These are phyloP conservation scores for Microcyclospora pomicola DNA, from an alignment of 2,329 filamentous ascomycete genomes.

Conservation along the genomic window DNA sequence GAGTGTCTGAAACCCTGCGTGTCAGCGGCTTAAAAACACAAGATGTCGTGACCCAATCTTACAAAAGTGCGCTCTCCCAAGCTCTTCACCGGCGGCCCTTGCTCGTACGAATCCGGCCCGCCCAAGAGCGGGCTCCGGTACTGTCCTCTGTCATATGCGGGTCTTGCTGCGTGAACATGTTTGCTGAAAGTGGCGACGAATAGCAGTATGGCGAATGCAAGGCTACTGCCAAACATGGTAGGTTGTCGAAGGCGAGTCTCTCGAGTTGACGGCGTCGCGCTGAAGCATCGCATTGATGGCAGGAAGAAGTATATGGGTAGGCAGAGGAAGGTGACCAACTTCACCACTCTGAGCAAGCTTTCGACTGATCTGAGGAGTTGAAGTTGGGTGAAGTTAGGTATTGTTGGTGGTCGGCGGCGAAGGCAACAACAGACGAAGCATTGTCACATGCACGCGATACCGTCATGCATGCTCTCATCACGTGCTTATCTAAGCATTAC, in stretches of 20 bases:
- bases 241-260: neutral
- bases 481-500: neutral
- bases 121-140: no score
- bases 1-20: slow-evolving; percentile 39
- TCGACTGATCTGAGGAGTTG: no score
- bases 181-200: slow-evolving; percentile 6
- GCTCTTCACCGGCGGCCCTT: slow-evolving; percentile 5
- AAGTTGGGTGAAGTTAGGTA: neutral
- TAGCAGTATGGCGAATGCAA: slow-evolving; percentile 10
- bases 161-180: slow-evolving; percentile 7
- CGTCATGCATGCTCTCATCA: neutral
- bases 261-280: slow-evolving; percentile 3
- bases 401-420: neutral
- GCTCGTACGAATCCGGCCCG: neutral
- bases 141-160: neutral
- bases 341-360: no score
- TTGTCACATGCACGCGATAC: neutral
- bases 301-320: no score
- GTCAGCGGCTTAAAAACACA: neutral
- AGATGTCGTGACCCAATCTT: slow-evolving; percentile 2
- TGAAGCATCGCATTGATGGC: slow-evolving; percentile 11
- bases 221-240: slow-evolving; percentile 12
- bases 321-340: no score
- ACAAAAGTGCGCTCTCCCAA: slow-evolving; percentile 19
- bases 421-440: neutral